These are phyloP conservation scores for Fraxinus xanthoxyloides DNA, from an alignment of 305 asterid species.

Conservation along the genomic window DNA sequence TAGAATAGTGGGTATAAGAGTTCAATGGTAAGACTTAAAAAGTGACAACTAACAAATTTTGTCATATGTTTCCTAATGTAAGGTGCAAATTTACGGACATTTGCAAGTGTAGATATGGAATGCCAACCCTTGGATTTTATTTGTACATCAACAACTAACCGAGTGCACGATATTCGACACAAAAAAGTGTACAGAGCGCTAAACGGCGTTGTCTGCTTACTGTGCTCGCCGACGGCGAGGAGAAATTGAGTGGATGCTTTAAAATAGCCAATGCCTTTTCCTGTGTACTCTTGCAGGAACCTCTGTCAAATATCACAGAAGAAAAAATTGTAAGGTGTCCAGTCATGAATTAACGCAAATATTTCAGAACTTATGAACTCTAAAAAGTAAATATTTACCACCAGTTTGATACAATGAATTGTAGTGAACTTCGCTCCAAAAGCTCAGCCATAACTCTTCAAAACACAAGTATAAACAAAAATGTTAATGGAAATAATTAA, in stretches of 20 bases:
- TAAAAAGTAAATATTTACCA: conserved; percentile 38
- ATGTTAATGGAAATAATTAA: background rate
- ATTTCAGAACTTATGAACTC: background rate
- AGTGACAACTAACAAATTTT: background rate
- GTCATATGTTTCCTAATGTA: background rate
- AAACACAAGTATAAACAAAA: background rate
- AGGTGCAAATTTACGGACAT: background rate
- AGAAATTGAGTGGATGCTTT: conserved; percentile 1
- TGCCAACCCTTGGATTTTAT: background rate
- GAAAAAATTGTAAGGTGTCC: background rate
- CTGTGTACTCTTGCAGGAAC: conserved; percentile 59
- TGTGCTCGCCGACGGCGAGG: background rate
- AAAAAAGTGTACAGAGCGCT: background rate
- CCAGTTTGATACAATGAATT: conserved; percentile 80
- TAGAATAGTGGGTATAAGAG: background rate
- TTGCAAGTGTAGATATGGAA: background rate
- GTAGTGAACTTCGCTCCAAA: conserved; percentile 96
- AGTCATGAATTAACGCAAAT: background rate
- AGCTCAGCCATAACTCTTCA: conserved; percentile 89
- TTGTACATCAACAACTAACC: background rate
- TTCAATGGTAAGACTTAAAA: background rate
- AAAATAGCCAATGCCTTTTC: conserved; percentile 89
- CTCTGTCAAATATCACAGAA: conserved; percentile 41
- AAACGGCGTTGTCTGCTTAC: background rate
- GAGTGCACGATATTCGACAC: background rate